Evolutionary conservation across 208 protist genomes (phyloP).

Genomic region (Crithidia bombi): DNA sequence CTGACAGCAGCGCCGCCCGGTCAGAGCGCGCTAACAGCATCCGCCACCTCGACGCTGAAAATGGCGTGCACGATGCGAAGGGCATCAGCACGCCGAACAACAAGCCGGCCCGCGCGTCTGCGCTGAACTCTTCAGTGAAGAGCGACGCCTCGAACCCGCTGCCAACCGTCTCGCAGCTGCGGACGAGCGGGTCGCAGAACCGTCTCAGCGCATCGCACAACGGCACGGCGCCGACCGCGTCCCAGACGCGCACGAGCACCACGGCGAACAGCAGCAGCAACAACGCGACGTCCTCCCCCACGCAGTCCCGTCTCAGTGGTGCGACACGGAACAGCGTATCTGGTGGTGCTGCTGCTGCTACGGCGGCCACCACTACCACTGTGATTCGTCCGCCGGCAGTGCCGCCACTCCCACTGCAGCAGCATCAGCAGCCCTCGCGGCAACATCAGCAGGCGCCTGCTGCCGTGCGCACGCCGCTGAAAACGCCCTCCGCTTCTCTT

Average conservation of each 20-base stretch:
- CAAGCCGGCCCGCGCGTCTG: not conserved
- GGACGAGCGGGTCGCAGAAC: slow-evolving; percentile 11
- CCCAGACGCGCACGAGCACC: slow-evolving; percentile 15
- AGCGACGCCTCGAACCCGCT: slow-evolving; percentile 1
- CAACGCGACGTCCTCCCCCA: not conserved
- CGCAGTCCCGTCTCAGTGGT: not conserved
- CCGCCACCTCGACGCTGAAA: slow-evolving; percentile 2
- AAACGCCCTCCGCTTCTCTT: slow-evolving; percentile 4
- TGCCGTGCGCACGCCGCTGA: not conserved
- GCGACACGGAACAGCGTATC: too few relatives aligned
- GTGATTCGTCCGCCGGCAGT: slow-evolving; percentile 11
- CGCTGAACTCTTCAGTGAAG: slow-evolving; percentile 10
- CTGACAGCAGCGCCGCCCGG: not conserved
- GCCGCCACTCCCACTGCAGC: slow-evolving; percentile 6
- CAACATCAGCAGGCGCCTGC: not conserved
- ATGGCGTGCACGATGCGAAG: not conserved
- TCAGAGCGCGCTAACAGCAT: not conserved
- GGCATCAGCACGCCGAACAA: not conserved
- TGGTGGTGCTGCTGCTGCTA: too few relatives aligned
- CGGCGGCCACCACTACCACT: not conserved
- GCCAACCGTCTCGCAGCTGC: slow-evolving; percentile 16
- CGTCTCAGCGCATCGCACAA: slow-evolving; percentile 6
- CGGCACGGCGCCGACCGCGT: not conserved
- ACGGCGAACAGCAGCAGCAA: not conserved
- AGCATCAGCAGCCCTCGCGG: not conserved